Conservation (phyloP, 805 yeast genomes). For the Wickerhamiella lipophila region DNA sequence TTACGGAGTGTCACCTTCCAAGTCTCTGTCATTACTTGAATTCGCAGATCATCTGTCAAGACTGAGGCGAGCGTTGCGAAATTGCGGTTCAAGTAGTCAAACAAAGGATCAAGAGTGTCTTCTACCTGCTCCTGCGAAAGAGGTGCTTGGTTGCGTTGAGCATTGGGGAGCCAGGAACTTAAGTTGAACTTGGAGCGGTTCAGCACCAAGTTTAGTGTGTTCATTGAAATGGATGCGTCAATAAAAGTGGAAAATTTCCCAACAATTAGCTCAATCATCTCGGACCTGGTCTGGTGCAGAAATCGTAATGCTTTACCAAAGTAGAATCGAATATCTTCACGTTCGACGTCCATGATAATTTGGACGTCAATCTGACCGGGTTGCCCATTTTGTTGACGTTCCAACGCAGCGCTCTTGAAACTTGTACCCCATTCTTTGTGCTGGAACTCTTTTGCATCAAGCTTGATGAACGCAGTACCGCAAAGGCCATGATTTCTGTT, state of each 20-base stretch:
- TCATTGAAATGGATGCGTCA: conserved; percentile 42
- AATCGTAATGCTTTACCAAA: conserved; percentile 65
- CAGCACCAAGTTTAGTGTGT: conserved; percentile 40
- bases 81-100: conserved; percentile 59
- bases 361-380: conserved; percentile 54
- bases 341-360: conserved; percentile 66
- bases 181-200: conserved; percentile 17
- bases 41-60: conserved; percentile 42
- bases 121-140: conserved; percentile 33
- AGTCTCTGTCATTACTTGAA: conserved; percentile 58
- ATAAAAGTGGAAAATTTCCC: conserved; percentile 59
- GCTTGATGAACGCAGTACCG: conserved; percentile 48
- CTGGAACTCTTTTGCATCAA: conserved; percentile 47
- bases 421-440: conserved; percentile 52
- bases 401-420: conserved; percentile 49
- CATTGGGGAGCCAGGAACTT: conserved; percentile 23
- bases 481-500: conserved; percentile 47
- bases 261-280: conserved; percentile 56
- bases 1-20: conserved; percentile 64
- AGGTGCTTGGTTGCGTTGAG: conserved; percentile 13
- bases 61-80: conserved; percentile 49
- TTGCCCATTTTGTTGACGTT: neutral
- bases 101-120: conserved; percentile 58
- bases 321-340: conserved; percentile 66
- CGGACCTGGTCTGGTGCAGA: conserved; percentile 49